Percentiles rank a stretch among this genome's conserved stretches.
These are phyloP conservation scores for Chamaecyparis obtusa DNA, from an alignment of 75 land plant species.

Conservation along the genomic window DNA sequence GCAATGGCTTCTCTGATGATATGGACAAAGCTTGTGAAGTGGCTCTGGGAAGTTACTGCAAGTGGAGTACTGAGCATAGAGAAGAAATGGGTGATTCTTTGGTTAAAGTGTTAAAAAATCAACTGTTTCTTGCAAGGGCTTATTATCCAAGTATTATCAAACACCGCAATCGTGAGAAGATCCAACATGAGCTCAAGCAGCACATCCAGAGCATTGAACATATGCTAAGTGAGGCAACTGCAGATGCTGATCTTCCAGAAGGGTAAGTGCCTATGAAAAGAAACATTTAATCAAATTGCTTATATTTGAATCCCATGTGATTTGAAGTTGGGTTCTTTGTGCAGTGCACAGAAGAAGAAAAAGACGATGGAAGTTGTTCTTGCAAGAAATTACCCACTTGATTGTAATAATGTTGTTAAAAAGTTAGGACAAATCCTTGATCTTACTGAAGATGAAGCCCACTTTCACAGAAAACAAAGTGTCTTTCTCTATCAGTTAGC, in stretches of 20 bases:
- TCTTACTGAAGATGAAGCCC: slow-evolving; percentile 79
- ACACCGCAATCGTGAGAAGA: slow-evolving; percentile 35
- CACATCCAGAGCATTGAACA: slow-evolving; percentile 73
- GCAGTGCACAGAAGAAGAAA: slow-evolving; percentile 64
- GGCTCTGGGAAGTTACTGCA: slow-evolving; percentile 78
- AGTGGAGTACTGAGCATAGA: slow-evolving; percentile 73
- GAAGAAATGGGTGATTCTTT: slow-evolving; percentile 72
- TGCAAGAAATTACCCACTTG: slow-evolving; percentile 50
- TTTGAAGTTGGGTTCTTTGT: slow-evolving; percentile 1
- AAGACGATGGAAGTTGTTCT: slow-evolving; percentile 61
- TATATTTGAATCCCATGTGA: slow-evolving; percentile 1
- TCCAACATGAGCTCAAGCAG: slow-evolving; percentile 62
- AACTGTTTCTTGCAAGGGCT: slow-evolving; percentile 83
- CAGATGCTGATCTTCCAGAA: slow-evolving; percentile 70
- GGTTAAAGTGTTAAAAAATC: slow-evolving; percentile 82
- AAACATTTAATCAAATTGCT: background rate
- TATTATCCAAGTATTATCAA: slow-evolving; percentile 86
- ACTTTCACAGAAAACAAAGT: slow-evolving; percentile 83
- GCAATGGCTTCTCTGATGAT: slow-evolving; percentile 14
- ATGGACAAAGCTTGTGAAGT: slow-evolving; percentile 39
- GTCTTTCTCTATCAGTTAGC: slow-evolving; percentile 82
- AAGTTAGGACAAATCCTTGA: slow-evolving; percentile 83
- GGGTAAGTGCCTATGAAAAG: slow-evolving; percentile 35
- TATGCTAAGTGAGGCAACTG: slow-evolving; percentile 60
- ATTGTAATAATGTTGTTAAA: slow-evolving; percentile 68